phyloP scores from a whole-genome alignment of 2,329 filamentous ascomycete species.

The Colletotrichum sp. region DNA sequence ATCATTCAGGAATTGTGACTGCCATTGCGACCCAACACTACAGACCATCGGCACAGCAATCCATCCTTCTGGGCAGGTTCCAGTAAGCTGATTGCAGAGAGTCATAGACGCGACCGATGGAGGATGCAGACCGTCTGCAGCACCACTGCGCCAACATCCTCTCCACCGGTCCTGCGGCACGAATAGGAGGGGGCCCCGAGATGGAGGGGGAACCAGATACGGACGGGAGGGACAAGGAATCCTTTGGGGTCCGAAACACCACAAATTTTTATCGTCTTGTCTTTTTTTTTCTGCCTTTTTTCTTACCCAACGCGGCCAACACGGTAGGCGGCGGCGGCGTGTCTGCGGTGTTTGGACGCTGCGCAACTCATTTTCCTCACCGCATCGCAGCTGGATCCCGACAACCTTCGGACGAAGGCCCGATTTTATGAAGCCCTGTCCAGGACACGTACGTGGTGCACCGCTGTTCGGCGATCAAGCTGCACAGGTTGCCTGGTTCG shows the following conservation, averaged over 20 bases:
- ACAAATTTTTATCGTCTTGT: neutral
- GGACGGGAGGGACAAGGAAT: neutral
- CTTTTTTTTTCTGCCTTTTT: neutral
- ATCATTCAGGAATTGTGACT: neutral
- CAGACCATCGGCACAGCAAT: neutral
- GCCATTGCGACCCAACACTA: neutral
- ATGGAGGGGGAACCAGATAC: neutral
- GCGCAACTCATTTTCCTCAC: neutral
- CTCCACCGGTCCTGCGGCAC: neutral
- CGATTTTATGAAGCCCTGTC: conserved; percentile 5
- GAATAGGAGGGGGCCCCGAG: conserved; percentile 1
- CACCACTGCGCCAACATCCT: neutral
- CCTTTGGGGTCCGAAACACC: neutral
- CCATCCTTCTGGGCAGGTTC: neutral
- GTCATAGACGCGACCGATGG: neutral
- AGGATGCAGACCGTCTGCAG: neutral
- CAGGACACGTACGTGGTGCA: conserved; percentile 9
- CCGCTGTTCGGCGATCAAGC: neutral
- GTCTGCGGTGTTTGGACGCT: neutral
- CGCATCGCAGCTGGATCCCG: conserved; percentile 4
- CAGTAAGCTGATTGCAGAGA: conserved; percentile 12
- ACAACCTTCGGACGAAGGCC: conserved; percentile 8
- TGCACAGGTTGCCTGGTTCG: neutral
- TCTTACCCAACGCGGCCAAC: neutral
- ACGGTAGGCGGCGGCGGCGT: neutral